Conservation (phyloP, 495 filamentous ascomycete species). For the Penicillium cataractarum region DNA sequence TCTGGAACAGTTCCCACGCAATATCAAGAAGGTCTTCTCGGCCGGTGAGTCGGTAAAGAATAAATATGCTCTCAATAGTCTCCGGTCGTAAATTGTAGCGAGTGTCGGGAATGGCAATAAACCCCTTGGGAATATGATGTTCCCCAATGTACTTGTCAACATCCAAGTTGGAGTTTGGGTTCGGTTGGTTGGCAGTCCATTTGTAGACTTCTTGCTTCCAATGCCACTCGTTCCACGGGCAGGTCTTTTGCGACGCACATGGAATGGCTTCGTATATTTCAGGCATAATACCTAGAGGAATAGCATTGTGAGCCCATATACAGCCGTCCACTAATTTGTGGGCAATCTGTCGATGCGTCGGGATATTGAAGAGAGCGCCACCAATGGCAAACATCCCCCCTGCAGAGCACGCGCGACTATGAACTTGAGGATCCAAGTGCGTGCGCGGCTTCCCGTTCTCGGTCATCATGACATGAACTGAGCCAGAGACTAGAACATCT, state of each 20-base stretch:
- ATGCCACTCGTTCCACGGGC: slow-evolving; percentile 41
- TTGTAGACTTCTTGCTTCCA: slow-evolving; percentile 40
- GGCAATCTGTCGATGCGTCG: slow-evolving; percentile 69
- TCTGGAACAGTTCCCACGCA: slow-evolving; percentile 67
- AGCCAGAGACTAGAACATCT: slow-evolving; percentile 46
- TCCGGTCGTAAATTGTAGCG: slow-evolving; percentile 54
- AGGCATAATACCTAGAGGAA: slow-evolving; percentile 49
- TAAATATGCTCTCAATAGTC: slow-evolving; percentile 63
- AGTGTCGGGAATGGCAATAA: slow-evolving; percentile 39
- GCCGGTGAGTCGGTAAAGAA: slow-evolving; percentile 67
- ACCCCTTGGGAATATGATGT: slow-evolving; percentile 37
- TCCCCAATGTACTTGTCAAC: slow-evolving; percentile 30
- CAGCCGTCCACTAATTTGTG: slow-evolving; percentile 79
- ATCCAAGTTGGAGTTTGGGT: slow-evolving; percentile 14
- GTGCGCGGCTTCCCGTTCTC: slow-evolving; percentile 21
- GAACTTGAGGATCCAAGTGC: slow-evolving; percentile 38
- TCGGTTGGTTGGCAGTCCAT: slow-evolving; percentile 13
- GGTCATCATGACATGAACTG: slow-evolving; percentile 22
- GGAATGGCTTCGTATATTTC: slow-evolving; percentile 42
- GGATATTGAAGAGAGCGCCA: slow-evolving; percentile 67
- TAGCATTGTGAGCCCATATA: slow-evolving; percentile 69
- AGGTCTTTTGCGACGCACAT: slow-evolving; percentile 37
- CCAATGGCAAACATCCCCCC: slow-evolving; percentile 85
- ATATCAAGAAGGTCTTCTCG: slow-evolving; percentile 55
- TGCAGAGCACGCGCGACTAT: slow-evolving; percentile 79